phyloP scores from a whole-genome alignment of 441 rosid species.

The Cnidoscolus chayamansa region DNA sequence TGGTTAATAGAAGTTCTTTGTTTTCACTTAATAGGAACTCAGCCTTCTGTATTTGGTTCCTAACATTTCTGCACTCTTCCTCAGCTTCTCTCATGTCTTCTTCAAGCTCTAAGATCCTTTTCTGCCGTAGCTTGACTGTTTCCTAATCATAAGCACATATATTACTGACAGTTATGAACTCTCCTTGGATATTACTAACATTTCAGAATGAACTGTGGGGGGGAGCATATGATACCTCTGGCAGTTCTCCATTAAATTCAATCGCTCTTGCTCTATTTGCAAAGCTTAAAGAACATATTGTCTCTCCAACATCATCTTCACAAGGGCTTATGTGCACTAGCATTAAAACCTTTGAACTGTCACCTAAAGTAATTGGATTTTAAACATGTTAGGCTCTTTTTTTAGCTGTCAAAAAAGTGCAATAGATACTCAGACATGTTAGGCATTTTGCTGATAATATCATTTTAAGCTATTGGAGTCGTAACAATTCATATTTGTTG shows the following conservation, averaged over 20 bases:
- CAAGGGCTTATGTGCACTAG: constrained; percentile 76
- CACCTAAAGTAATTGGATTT: constrained; percentile 41
- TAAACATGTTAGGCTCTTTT: constrained; percentile 12
- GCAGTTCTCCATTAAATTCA: constrained; percentile 53
- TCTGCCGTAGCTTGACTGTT: constrained; percentile 49
- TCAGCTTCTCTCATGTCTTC: constrained; percentile 56
- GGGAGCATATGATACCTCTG: constrained; percentile 40
- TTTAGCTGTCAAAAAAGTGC: not conserved
- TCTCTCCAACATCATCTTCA: constrained; percentile 71
- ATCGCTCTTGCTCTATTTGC: constrained; percentile 79
- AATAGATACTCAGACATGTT: not conserved
- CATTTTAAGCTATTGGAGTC: not conserved
- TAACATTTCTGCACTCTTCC: constrained; percentile 43
- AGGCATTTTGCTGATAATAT: not conserved
- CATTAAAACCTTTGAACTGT: constrained; percentile 80
- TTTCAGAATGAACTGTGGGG: not conserved
- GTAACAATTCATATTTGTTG: not conserved
- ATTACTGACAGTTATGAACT: not conserved
- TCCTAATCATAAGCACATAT: constrained; percentile 36
- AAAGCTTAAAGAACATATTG: constrained; percentile 73
- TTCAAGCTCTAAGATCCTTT: constrained; percentile 52
- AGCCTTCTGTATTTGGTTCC: constrained; percentile 43
- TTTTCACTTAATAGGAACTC: constrained; percentile 52
- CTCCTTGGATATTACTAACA: not conserved
- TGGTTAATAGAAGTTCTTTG: constrained; percentile 43